phyloP scores from a whole-genome alignment of 2,329 filamentous ascomycete species.

The Epichloe bromicola region DNA sequence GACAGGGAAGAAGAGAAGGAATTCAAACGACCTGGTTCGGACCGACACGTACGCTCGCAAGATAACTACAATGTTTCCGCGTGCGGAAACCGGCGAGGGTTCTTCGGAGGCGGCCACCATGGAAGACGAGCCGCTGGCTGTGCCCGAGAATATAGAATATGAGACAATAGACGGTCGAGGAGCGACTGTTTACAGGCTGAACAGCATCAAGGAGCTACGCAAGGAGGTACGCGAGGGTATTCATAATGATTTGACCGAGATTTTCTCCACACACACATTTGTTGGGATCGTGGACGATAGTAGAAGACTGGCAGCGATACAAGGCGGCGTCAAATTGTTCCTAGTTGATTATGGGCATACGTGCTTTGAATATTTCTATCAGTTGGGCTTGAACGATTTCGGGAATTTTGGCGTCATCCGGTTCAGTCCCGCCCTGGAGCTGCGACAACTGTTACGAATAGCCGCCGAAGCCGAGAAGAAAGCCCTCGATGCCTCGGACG shows the following conservation, averaged over 20 bases:
- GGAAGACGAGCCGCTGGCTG: constrained; percentile 22
- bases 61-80: constrained; percentile 82
- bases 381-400: constrained; percentile 87
- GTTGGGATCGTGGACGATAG: constrained; percentile 84
- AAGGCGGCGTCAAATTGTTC: constrained; percentile 83
- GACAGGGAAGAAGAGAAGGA: constrained; percentile 27
- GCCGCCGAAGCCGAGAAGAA: constrained; percentile 59
- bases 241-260: constrained; percentile 75
- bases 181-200: constrained; percentile 56
- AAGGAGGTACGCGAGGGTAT: constrained; percentile 66
- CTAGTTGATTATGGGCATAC: constrained; percentile 85
- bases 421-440: constrained; percentile 61
- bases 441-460: constrained; percentile 58
- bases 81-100: constrained; percentile 29
- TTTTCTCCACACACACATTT: constrained; percentile 80
- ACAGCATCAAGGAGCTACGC: constrained; percentile 76
- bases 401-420: constrained; percentile 81
- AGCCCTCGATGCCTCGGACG: constrained; percentile 24
- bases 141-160: constrained; percentile 50
- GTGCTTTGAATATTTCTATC: constrained; percentile 87
- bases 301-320: constrained; percentile 80
- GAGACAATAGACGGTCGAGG: constrained; percentile 53
- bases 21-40: constrained; percentile 67
- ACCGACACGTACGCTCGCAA: constrained; percentile 84
- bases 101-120: neutral